Evolutionary conservation across 257 asterid genomes (phyloP).

Genomic region (Nicotiana noctiflora): DNA sequence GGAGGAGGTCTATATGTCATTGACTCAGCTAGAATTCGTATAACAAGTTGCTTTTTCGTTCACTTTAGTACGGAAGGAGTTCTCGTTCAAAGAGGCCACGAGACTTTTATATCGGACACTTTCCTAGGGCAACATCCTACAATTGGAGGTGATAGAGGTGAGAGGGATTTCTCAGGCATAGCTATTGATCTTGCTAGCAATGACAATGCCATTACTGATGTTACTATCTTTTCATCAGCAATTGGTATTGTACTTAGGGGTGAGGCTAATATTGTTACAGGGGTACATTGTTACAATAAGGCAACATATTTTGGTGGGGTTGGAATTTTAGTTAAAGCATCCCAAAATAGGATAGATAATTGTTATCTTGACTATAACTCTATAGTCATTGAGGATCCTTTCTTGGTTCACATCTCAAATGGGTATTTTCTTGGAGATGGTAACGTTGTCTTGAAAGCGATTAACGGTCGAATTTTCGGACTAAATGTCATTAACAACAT

Average conservation of each 20-base stretch:
- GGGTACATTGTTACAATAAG: slow-evolving; percentile 59
- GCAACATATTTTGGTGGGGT: slow-evolving; percentile 49
- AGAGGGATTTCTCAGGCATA: slow-evolving; percentile 31
- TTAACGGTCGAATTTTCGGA: slow-evolving; percentile 36
- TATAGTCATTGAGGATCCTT: slow-evolving; percentile 51
- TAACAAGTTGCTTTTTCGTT: slow-evolving; percentile 37
- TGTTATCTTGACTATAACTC: slow-evolving; percentile 47
- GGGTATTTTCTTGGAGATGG: slow-evolving; percentile 58
- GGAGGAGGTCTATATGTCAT: slow-evolving; percentile 46
- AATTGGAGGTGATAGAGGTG: slow-evolving; percentile 39
- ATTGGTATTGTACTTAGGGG: slow-evolving; percentile 40
- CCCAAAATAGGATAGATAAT: slow-evolving; percentile 39
- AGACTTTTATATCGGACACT: slow-evolving; percentile 37
- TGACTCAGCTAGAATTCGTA: slow-evolving; percentile 43
- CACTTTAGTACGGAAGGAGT: slow-evolving; percentile 46
- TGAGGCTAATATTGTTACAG: slow-evolving; percentile 41
- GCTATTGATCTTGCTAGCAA: slow-evolving; percentile 56
- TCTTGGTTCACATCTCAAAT: slow-evolving; percentile 30
- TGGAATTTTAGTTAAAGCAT: slow-evolving; percentile 44
- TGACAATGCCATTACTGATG: slow-evolving; percentile 49
- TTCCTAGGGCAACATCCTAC: slow-evolving; percentile 63
- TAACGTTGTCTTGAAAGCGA: slow-evolving; percentile 41
- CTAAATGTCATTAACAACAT: slow-evolving; percentile 38
- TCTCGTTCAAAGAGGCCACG: slow-evolving; percentile 48
- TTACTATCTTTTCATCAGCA: slow-evolving; percentile 47